Base-by-base conservation (phyloP, 768 basidiomycete species). In the Kwoniella dendrophila region DNA sequence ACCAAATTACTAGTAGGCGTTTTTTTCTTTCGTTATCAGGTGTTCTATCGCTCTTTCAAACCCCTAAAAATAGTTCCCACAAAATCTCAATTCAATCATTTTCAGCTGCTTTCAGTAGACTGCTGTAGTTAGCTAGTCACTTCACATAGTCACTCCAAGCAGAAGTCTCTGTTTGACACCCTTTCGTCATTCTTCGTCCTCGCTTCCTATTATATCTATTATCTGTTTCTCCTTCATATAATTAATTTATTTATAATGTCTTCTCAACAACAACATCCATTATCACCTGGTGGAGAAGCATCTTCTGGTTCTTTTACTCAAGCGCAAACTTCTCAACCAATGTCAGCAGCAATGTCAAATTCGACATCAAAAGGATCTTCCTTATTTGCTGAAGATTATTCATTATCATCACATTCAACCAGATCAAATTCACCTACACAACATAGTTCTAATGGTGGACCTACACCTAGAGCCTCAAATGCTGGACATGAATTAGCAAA, bases 301-400 rank as follows among this genome's bases (percentile, higher is more conserved):
- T 33, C 49, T 33, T 51, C 41, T 10, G 48, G 48, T 44, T 47
- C 32, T 52, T 38, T 32, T 33, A 33, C 26, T 34, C 32, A 33
- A 4, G n/a, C n/a, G n/a, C n/a, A n/a, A 38, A 38, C 41, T 24
- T 11, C 56, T 24, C 26, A 24, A 10, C 53, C 60, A 4, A 54
- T 54, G 52, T 62, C 60, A 27, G 33, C 60, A 6, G 26, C 45
- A 4, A 62, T 62, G 60, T 54, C 60, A 16, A 49, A 47, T 30
- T 62, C 60, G 12, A 54, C 60, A 10, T 55, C 53, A 30, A 62
- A 62, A 47, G 52, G 53, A 11, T 62, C 60, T 6, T 62, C 60
- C 10, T 67, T 76, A 14, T 76, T 76, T 59, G 71, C 72, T 11
- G 71, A 67, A 20, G 70, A 76, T 59, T 76, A 76, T 59, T 72